Base-by-base conservation (phyloP, 129 eudicot genomes). In the Erigeron canadensis region DNA sequence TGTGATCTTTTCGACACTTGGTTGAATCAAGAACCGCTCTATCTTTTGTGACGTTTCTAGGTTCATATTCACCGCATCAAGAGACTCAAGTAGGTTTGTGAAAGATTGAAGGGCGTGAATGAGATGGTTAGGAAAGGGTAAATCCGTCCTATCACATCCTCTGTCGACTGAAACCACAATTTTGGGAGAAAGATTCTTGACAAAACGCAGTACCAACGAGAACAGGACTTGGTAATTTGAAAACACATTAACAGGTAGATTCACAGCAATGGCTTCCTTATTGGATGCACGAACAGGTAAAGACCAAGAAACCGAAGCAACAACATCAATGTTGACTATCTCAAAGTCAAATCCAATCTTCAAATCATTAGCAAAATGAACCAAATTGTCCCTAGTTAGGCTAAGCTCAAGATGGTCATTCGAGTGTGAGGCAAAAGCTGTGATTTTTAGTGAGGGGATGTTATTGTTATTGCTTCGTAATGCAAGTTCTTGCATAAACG, bases 401-500 rank as follows among this genome's bases (percentile, higher is more conserved):
- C 85, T 64, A 9, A 89, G 83, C 62, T 86, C 93, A 1, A 89
- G 85, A 69, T 79, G 93, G 43, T 89, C 86, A 8, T 80, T 84
- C 5, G 88, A 58, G 9, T 85, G 70, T 6, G 87, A 82, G 18
- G 90, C 88, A 45, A 89, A 81, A 2, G 90, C 90, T 2, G 93
- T 89, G 72, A 89, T 89, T 65, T 82, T 86, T 43, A 89, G 65
- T 0, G 86, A 72, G 4, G 85, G 85, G 13, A 81, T 71, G 7
- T 88, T 80, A 10, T 76, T 70, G 1, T 18, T 73, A 39, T 59
- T 59, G n/a, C 64, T 60, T 60, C 84, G 74, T 28, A 84, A 73
- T 37, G 93, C 86, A 21, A 89, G 90, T 80, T 89, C 96, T 59
- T 89, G 93, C 87, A 89, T 86, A 45, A 89, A 64, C 0, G 96